These are phyloP conservation scores for Podaxis pistillaris DNA, from an alignment of 768 basidiomycete species.

Conservation along the genomic window DNA sequence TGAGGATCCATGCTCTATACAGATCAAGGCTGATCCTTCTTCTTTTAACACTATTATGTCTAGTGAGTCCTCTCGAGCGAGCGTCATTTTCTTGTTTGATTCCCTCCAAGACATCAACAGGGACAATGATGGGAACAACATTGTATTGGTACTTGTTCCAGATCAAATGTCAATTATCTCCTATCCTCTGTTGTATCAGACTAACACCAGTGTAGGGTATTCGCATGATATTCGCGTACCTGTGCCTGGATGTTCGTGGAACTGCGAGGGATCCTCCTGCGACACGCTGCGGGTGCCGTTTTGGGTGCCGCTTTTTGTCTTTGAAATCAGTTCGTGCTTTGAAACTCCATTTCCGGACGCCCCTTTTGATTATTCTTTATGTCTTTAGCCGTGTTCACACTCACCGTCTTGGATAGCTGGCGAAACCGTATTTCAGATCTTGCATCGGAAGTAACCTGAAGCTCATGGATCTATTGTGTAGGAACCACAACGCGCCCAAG, in stretches of 20 bases:
- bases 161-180: background rate
- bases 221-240: background rate
- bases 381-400: background rate
- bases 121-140: conserved; percentile 3
- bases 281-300: background rate
- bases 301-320: conserved; percentile 9
- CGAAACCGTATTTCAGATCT: background rate
- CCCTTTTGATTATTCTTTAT: background rate
- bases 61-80: background rate
- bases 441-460: background rate
- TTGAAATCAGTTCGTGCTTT: background rate
- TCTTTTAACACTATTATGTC: background rate
- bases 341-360: background rate
- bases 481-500: background rate
- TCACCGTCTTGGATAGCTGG: conserved; percentile 4
- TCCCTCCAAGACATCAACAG: background rate
- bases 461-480: background rate
- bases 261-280: background rate
- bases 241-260: background rate
- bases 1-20: conserved; percentile 8
- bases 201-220: background rate
- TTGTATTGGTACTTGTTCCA: background rate
- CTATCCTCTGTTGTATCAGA: background rate
- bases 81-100: background rate
- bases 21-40: background rate